Conservation (phyloP, 176 grass and related monocot genomes). For the Rhipidocladum racemiflorum region DNA sequence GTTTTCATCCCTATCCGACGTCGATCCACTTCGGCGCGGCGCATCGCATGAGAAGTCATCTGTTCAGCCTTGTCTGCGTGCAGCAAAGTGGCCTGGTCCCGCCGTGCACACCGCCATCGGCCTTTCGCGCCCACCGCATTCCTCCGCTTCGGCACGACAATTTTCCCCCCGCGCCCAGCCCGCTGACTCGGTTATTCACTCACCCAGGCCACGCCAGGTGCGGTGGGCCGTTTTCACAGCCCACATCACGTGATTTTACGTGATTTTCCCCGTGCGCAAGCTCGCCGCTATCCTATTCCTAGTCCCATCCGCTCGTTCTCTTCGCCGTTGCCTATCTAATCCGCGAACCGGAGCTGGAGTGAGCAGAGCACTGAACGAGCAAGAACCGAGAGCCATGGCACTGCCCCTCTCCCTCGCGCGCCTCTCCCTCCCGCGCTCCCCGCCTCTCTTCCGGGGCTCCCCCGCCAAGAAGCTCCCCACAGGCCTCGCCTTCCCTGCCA, state of each 20-base stretch:
- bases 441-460: slow-evolving; percentile 5
- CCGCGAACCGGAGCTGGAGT: slow-evolving; percentile 10
- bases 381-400: not conserved
- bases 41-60: too few relatives aligned
- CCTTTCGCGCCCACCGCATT: too few relatives aligned
- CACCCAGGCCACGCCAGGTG: not conserved
- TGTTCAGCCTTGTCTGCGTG: too few relatives aligned
- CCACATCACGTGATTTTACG: not conserved
- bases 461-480: slow-evolving; percentile 17
- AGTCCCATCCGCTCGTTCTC: not conserved
- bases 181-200: not conserved
- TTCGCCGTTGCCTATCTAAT: slow-evolving; percentile 19
- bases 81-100: too few relatives aligned
- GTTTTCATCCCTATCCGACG: too few relatives aligned
- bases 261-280: not conserved
- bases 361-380: too few relatives aligned
- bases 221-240: not conserved
- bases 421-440: slow-evolving; percentile 37
- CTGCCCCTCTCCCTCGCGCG: slow-evolving; percentile 65
- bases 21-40: too few relatives aligned
- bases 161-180: too few relatives aligned
- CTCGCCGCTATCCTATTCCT: not conserved
- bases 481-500: slow-evolving; percentile 40
- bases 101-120: too few relatives aligned
- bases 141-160: too few relatives aligned